These are phyloP conservation scores for Perkinsus marinus DNA, from an alignment of 169 alveolate species.

Conservation along the genomic window DNA sequence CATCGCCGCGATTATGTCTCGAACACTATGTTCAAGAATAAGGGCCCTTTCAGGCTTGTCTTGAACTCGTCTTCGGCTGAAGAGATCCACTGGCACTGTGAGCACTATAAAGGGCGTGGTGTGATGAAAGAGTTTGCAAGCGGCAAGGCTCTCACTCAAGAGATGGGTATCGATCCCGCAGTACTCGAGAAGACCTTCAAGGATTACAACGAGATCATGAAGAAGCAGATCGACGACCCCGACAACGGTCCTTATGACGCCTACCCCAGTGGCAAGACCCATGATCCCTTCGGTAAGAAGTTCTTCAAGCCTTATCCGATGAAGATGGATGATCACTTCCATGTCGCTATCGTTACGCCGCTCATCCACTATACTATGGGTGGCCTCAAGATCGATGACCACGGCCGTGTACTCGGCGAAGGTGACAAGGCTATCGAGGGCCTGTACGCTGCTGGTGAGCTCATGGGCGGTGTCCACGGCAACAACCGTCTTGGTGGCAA, in stretches of 20 bases:
- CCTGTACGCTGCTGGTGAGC: conserved; percentile 42
- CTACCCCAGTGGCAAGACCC: conserved; percentile 6
- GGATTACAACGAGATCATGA: conserved; percentile 19
- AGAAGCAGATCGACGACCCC: conserved; percentile 14
- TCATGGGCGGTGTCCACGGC: conserved; percentile 45
- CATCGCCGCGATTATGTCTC: conserved; percentile 34
- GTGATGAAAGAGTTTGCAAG: conserved; percentile 6
- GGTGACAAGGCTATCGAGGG: conserved; percentile 29
- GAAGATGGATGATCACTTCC: conserved; percentile 11
- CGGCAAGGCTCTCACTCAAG: conserved; percentile 4
- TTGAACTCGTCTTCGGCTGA: conserved; percentile 27
- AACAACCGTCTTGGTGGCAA: conserved; percentile 38
- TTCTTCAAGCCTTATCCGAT: not conserved
- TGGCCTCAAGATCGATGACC: not conserved
- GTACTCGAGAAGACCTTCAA: conserved; percentile 11
- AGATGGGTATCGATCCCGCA: not conserved
- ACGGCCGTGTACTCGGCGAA: conserved; percentile 18
- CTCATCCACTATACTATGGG: conserved; percentile 28
- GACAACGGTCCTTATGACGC: conserved; percentile 7
- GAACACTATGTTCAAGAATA: conserved; percentile 34
- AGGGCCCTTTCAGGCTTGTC: conserved; percentile 31
- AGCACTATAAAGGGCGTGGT: conserved; percentile 10
- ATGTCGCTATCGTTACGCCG: conserved; percentile 44
- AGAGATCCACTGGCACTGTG: conserved; percentile 34
- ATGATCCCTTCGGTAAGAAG: conserved; percentile 10